phyloP scores from a whole-genome alignment of 176 grass and related monocot genomes.

The Avena atlantica region DNA sequence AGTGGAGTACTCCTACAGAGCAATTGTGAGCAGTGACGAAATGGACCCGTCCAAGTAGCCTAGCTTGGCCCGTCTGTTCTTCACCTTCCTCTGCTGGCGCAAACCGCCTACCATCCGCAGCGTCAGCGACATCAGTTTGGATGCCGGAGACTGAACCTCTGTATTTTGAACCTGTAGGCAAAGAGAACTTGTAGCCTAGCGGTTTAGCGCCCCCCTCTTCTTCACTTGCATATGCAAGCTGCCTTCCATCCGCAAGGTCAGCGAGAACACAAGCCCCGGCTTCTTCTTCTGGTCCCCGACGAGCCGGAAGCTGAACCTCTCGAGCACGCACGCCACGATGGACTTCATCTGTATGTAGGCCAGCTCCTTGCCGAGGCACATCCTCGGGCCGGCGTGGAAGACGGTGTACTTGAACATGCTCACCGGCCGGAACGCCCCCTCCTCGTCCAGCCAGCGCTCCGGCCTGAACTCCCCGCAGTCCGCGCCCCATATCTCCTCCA shows the following conservation, averaged over 20 bases:
- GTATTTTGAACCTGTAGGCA: slow-evolving; percentile 46
- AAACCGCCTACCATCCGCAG: slow-evolving; percentile 59
- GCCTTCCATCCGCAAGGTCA: slow-evolving; percentile 37
- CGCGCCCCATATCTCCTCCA: slow-evolving; percentile 54
- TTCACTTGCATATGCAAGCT: slow-evolving; percentile 43
- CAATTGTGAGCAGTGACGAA: too few species aligned
- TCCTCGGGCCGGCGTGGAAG: too few species aligned
- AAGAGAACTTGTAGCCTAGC: too few species aligned
- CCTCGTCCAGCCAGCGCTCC: slow-evolving; percentile 64
- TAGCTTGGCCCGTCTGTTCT: not conserved
- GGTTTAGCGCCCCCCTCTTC: too few species aligned
- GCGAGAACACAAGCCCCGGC: too few species aligned
- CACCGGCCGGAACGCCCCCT: slow-evolving; percentile 57
- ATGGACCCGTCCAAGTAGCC: too few species aligned
- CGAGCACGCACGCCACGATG: too few species aligned
- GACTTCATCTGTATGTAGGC: too few species aligned
- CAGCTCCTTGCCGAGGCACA: too few species aligned
- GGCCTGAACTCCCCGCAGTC: slow-evolving; percentile 60
- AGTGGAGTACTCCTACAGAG: too few species aligned
- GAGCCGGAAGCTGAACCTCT: too few species aligned
- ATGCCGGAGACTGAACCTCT: slow-evolving; percentile 48
- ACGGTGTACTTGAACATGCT: slow-evolving; percentile 60
- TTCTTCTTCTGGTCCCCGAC: too few species aligned
- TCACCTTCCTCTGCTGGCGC: slow-evolving; percentile 24
- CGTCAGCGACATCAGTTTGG: slow-evolving; percentile 42